These are phyloP conservation scores for Candida tunisiensis DNA, from an alignment of 1,139 yeast species.

Conservation along the genomic window DNA sequence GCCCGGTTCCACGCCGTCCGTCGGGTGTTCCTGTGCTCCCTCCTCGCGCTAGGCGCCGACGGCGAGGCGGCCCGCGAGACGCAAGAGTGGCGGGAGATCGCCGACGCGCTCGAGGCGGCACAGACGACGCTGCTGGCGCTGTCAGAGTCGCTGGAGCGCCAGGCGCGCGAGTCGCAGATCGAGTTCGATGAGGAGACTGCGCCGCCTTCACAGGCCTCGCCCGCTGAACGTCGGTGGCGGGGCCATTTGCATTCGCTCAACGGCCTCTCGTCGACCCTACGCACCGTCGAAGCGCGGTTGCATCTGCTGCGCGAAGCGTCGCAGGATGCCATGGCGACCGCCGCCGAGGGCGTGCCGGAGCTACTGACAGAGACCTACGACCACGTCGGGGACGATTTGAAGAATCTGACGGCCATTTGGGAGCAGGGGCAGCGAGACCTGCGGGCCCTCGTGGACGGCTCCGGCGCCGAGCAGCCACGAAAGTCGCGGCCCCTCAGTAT, in stretches of 20 bases:
- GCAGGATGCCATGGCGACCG: no score
- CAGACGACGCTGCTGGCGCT: slow-evolving; percentile 12
- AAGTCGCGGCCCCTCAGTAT: neutral
- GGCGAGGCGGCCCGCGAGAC: slow-evolving; percentile 12
- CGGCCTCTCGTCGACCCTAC: no score
- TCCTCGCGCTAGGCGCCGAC: slow-evolving; percentile 20
- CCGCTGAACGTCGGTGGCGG: no score
- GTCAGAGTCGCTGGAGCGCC: neutral
- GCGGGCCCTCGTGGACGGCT: no score
- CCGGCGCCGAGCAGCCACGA: neutral
- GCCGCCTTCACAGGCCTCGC: neutral
- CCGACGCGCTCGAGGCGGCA: slow-evolving; percentile 14
- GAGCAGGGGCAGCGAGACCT: no score
- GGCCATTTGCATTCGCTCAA: no score
- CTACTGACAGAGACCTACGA: no score
- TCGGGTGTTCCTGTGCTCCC: slow-evolving; percentile 24
- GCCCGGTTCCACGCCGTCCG: slow-evolving; percentile 22
- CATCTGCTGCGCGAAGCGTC: no score
- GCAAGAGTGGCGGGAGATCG: slow-evolving; percentile 17
- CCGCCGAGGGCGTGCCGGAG: no score
- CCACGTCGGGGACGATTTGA: no score
- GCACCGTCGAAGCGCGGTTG: no score
- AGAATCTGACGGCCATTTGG: no score
- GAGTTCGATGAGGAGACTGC: neutral
- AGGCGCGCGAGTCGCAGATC: neutral